These are phyloP conservation scores for Escovopsis sp. DNA, from an alignment of 2,329 filamentous ascomycete genomes.

Conservation along the genomic window DNA sequence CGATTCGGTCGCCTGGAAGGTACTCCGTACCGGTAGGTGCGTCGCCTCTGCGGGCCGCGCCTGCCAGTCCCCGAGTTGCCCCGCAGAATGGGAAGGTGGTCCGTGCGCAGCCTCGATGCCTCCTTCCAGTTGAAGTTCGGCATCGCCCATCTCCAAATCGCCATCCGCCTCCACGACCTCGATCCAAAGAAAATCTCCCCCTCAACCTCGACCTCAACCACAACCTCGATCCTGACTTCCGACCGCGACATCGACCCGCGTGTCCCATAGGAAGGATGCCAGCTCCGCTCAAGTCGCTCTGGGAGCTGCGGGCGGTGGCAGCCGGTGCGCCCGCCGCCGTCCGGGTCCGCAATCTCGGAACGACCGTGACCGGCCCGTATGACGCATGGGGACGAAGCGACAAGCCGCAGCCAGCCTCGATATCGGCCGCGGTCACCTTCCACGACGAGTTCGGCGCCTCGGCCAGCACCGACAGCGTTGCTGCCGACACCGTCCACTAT, in stretches of 20 bases:
- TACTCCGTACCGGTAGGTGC: too few relatives aligned
- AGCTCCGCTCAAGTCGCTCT: conserved; percentile 11
- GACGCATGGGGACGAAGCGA: conserved; percentile 53
- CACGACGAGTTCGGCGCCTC: conserved; percentile 40
- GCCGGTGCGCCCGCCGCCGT: conserved; percentile 31
- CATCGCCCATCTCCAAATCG: too few relatives aligned
- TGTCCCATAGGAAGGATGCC: conserved; percentile 5
- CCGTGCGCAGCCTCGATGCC: too few relatives aligned
- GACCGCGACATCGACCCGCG: too few relatives aligned
- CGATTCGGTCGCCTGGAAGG: too few relatives aligned
- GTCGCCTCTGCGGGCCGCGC: too few relatives aligned
- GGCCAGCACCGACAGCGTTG: conserved; percentile 43
- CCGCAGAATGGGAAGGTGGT: too few relatives aligned
- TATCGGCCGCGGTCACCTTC: conserved; percentile 47
- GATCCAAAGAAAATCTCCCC: not conserved
- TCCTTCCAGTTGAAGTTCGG: too few relatives aligned
- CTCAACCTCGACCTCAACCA: not conserved
- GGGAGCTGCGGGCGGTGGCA: conserved; percentile 12
- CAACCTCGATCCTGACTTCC: not conserved
- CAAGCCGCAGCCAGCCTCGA: conserved; percentile 44
- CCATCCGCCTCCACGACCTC: not conserved
- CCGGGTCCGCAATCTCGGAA: conserved; percentile 46
- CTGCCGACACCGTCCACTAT: conserved; percentile 62
- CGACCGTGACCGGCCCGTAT: conserved; percentile 38
- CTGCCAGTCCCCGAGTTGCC: too few relatives aligned